These are phyloP conservation scores for Globisporangium emineosum DNA, from an alignment of 352 stramenopile species.

Conservation along the genomic window DNA sequence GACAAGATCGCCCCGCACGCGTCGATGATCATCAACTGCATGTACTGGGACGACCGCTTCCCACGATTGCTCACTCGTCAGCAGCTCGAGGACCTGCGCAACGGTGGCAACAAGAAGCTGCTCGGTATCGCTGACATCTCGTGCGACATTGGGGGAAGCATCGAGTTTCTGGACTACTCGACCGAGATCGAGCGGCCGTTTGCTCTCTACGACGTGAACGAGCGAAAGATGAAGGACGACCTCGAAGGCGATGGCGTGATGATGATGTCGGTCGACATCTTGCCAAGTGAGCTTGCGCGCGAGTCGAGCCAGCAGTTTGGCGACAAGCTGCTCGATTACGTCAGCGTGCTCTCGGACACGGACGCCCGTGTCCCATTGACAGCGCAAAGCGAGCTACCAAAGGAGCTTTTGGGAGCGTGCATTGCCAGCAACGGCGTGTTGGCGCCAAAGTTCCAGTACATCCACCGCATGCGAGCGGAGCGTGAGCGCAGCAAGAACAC, in stretches of 20 bases:
- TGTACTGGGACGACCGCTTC: conserved; percentile 96
- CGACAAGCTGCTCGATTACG: conserved; percentile 88
- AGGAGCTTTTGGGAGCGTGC: conserved; percentile 85
- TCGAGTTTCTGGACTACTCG: conserved; percentile 92
- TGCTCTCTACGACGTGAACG: conserved; percentile 86
- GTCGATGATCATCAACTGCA: conserved; percentile 94
- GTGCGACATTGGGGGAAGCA: conserved; percentile 92
- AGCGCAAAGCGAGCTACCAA: conserved; percentile 55
- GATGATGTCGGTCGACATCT: conserved; percentile 95
- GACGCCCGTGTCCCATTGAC: conserved; percentile 53
- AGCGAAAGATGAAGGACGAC: conserved; percentile 65
- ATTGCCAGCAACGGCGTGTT: conserved; percentile 89
- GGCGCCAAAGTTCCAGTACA: conserved; percentile 90
- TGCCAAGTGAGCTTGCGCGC: conserved; percentile 92
- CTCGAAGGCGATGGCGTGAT: conserved; percentile 81
- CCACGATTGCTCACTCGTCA: conserved; percentile 91
- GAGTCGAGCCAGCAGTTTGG: conserved; percentile 96
- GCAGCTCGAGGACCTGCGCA: conserved; percentile 78
- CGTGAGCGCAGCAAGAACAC: conserved; percentile 68
- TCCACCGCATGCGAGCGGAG: conserved; percentile 87
- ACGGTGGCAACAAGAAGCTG: conserved; percentile 74
- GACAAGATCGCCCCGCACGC: conserved; percentile 86
- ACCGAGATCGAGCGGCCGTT: conserved; percentile 95
- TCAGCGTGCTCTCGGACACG: conserved; percentile 54
- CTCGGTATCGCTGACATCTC: conserved; percentile 93